Base-by-base conservation (phyloP, 805 yeast genomes). In the Nakazawaea pomicola region DNA sequence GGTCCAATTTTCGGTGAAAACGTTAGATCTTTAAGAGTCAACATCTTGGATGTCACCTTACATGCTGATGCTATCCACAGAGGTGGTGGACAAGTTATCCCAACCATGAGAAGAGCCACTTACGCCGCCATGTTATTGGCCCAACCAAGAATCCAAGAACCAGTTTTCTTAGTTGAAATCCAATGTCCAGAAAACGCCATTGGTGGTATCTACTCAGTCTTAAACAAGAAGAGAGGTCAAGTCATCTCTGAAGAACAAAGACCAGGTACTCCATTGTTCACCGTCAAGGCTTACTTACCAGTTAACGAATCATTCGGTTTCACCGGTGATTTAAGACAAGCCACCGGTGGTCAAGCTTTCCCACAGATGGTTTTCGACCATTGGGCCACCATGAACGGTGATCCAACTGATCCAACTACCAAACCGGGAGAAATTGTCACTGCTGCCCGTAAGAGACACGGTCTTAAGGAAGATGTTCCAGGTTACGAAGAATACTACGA, bases 321-420 rank as follows among this genome's bases (percentile, higher is more conserved):
- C 96, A 84, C 96, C 62, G 93, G 95, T 79, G 96, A 90, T 66
- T 84, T 91, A 68, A 88, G 99, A 82, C 97, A 91, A 78, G 96
- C 98, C 67, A 91, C 99, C 66, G 97, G 96, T 86, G 99, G 99
- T 74, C 99, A 91, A 82, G 99, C 99, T 72, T 91, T 91, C 99
- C 99, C 99, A 76, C 98, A 91, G 79, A 80, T 93, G 95, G 95
- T 93, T 72, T 93, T 91, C 75, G 98, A 93, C 74, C 99, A 91
- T 74, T 91, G 98, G 98, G 76, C 88, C 56, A 72, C 87, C 61
- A 76, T 93, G 78, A 64, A 67, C 58, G 95, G 96, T 72, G 93
- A 89, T 73, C 95, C 95, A 68, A 74, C 84, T 57, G 98, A 91
- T 74, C 82, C 90, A 67, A 56, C 82, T 61, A 54, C 79, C 50